Evolutionary conservation across 495 filamentous ascomycete species (phyloP).

Genomic region (Penicillium longicatenatum): DNA sequence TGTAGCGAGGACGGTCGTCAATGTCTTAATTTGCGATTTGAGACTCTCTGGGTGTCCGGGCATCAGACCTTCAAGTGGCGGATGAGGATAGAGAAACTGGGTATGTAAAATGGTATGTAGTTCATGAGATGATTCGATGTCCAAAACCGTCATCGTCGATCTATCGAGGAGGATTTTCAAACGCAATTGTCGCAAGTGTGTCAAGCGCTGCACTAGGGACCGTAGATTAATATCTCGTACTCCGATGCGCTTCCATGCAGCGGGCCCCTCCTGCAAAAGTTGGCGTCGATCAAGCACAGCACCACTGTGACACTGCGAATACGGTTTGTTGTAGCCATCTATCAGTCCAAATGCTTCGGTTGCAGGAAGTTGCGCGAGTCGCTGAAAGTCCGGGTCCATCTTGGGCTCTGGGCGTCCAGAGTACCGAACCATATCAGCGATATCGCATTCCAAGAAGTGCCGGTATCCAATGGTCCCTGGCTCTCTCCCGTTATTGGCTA

Average conservation of each 20-base stretch:
- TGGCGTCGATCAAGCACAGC: slow-evolving; percentile 38
- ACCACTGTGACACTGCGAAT: slow-evolving; percentile 37
- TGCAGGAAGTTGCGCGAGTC: slow-evolving; percentile 34
- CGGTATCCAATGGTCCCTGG: slow-evolving; percentile 75
- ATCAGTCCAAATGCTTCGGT: slow-evolving; percentile 41
- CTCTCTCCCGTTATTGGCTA: slow-evolving; percentile 69
- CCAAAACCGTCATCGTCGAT: slow-evolving; percentile 40
- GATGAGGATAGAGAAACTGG: slow-evolving; percentile 43
- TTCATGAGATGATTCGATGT: slow-evolving; percentile 43
- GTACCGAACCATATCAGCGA: slow-evolving; percentile 61
- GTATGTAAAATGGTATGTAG: slow-evolving; percentile 48
- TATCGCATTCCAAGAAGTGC: slow-evolving; percentile 67
- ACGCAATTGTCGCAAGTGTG: slow-evolving; percentile 42
- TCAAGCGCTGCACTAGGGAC: slow-evolving; percentile 45
- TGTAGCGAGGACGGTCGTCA: slow-evolving; percentile 47
- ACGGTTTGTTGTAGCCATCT: slow-evolving; percentile 35
- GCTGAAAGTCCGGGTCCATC: slow-evolving; percentile 33
- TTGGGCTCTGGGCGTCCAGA: slow-evolving; percentile 28
- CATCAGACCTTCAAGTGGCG: slow-evolving; percentile 23
- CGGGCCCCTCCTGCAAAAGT: slow-evolving; percentile 37
- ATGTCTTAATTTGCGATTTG: slow-evolving; percentile 53
- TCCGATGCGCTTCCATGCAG: slow-evolving; percentile 45
- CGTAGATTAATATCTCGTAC: slow-evolving; percentile 40
- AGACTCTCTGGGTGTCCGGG: slow-evolving; percentile 39
- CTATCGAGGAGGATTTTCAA: slow-evolving; percentile 36